A percentile compares a stretch with the other conserved stretches of the same genome.
phyloP scores from a whole-genome alignment of 805 yeast genomes.

The Candida mattraensis region DNA sequence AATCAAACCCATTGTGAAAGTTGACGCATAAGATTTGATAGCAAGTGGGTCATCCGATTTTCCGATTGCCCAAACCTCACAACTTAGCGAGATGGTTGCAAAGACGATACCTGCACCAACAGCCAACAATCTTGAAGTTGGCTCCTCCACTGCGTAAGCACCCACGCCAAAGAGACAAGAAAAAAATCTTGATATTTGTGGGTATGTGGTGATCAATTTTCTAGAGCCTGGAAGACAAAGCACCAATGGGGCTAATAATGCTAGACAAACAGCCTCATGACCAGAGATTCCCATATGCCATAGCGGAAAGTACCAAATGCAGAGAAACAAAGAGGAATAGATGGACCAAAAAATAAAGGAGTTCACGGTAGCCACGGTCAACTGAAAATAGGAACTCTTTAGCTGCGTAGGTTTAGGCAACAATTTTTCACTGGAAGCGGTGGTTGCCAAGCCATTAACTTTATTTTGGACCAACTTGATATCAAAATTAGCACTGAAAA shows the following conservation, averaged over 20 bases:
- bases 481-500: slow-evolving; percentile 27
- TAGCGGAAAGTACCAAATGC: slow-evolving; percentile 95
- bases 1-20: slow-evolving; percentile 71
- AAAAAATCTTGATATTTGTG: slow-evolving; percentile 53
- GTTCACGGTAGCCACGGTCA: slow-evolving; percentile 53
- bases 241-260: slow-evolving; percentile 53
- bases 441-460: slow-evolving; percentile 1
- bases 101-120: slow-evolving; percentile 68
- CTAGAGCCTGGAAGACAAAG: slow-evolving; percentile 34
- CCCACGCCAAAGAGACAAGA: slow-evolving; percentile 72
- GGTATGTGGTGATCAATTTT: slow-evolving; percentile 39
- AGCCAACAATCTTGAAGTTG: slow-evolving; percentile 65
- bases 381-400: slow-evolving; percentile 33
- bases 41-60: slow-evolving; percentile 26
- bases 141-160: slow-evolving; percentile 65
- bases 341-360: slow-evolving; percentile 85
- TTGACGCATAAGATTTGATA: slow-evolving; percentile 46
- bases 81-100: slow-evolving; percentile 57
- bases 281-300: slow-evolving; percentile 99
- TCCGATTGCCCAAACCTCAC: slow-evolving; percentile 47
- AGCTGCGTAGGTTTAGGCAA: slow-evolving; percentile 22
- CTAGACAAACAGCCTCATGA: slow-evolving; percentile 70
- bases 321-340: slow-evolving; percentile 73
- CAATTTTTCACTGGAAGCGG: slow-evolving; percentile 9
- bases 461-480: slow-evolving; percentile 14